Evolutionary conservation across 805 yeast species (phyloP), one percentile per base, ranked within the genome.

Genomic region (Isabelozyma gotoi): DNA sequence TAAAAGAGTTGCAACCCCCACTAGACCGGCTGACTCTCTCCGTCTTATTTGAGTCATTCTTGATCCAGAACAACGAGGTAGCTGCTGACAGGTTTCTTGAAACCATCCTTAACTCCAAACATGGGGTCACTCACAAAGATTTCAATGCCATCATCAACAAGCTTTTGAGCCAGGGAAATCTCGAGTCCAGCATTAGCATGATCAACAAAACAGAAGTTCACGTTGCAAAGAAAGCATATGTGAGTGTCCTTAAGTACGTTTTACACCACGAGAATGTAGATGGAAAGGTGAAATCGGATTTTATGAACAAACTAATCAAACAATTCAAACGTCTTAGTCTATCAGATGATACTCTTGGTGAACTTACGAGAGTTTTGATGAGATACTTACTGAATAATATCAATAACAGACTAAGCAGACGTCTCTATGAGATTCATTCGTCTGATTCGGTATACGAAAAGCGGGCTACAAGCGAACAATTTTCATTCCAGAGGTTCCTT

Each of bases 21-120:
- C 46, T 69, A n/a, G 48, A 53, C 20, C 48, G 73, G 18, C 59
- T 58, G 52, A 58, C 71, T 2, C 47, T 70, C 5, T 59, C 71
- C 4, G 60, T 59, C 47, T 50, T 71, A 21, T 62, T 70, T 38
- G 48, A 53, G 15, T 51, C 62, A 5, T 68, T 68, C 38, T 43
- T 65, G 31, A 19, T 33, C 11, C 63, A 57, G 40, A 55, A 58
- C 35, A 57, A 60, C 36, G 64, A 58, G 27, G 47, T 42, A 2
- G 67, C 61, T 4, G 60, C 71, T 0, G 64, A 64, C 33, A 56
- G 51, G 40, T 49, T 68, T 19, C 50, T 65, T 15, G 59, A 55
- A 44, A 49, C 60, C 7, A 65, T 71, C 7, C 51, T 63, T 41
- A 53, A 57, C 10, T 53, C 68, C 5, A 49, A 51, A 35, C 52